A percentile compares a stretch with the other conserved stretches of the same genome.
Conservation (phyloP, 148 eudicot species). For the Spergularia marina region DNA sequence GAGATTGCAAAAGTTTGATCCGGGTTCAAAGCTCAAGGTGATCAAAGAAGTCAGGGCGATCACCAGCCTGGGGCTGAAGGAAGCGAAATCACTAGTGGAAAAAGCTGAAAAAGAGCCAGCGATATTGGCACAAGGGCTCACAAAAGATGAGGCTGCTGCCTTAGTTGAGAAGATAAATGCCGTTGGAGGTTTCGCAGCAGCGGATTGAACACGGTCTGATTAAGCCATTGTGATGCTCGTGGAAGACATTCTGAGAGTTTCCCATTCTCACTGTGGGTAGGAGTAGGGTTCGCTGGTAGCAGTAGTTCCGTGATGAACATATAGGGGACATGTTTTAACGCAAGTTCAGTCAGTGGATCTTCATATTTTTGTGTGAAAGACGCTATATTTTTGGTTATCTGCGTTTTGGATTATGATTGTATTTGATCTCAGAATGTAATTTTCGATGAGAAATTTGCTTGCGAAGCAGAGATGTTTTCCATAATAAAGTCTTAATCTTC, state of each 20-base stretch:
- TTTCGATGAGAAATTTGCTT: slow-evolving; percentile 7
- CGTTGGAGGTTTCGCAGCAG: slow-evolving; percentile 76
- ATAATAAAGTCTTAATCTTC: not conserved
- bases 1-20: slow-evolving; percentile 80
- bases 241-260: not conserved
- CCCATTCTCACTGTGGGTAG: not conserved
- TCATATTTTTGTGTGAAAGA: not conserved
- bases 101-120: slow-evolving; percentile 71
- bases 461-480: not conserved
- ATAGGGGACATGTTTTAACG: not conserved
- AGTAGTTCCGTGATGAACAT: not conserved
- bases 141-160: slow-evolving; percentile 79
- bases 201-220: slow-evolving; percentile 46
- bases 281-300: not conserved
- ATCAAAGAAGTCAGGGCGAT: slow-evolving; percentile 85
- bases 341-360: not conserved
- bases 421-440: not conserved
- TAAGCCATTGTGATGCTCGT: not conserved
- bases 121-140: slow-evolving; percentile 72
- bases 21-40: slow-evolving; percentile 82
- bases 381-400: not conserved
- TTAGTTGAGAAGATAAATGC: slow-evolving; percentile 76
- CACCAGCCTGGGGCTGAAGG: slow-evolving; percentile 75
- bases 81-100: slow-evolving; percentile 84
- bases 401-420: not conserved